Conservation (phyloP, 768 basidiomycete species). For the Russula virescens region DNA sequence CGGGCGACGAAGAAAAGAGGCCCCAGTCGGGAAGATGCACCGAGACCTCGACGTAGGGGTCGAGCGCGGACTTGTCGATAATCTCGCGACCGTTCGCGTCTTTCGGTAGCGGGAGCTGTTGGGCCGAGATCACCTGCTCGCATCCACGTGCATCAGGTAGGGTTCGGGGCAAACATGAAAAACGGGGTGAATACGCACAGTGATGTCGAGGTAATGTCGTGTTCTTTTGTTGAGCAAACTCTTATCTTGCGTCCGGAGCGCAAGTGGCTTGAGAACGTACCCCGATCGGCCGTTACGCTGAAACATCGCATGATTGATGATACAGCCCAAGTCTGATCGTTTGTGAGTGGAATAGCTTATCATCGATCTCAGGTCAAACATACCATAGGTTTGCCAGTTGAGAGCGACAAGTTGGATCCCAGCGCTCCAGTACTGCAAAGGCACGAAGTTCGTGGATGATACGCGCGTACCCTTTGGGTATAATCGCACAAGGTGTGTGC, state of each 20-base stretch:
- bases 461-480: slow-evolving; percentile 85
- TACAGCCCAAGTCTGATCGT: slow-evolving; percentile 70
- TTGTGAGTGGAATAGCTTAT: slow-evolving; percentile 4
- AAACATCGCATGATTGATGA: slow-evolving; percentile 96
- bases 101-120: slow-evolving; percentile 76
- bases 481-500: slow-evolving; percentile 72
- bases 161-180: neutral
- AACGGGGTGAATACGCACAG: slow-evolving; percentile 35
- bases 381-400: slow-evolving; percentile 97
- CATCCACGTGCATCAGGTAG: neutral
- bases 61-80: slow-evolving; percentile 47
- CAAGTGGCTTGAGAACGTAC: slow-evolving; percentile 83
- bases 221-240: slow-evolving; percentile 48
- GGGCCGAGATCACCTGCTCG: slow-evolving; percentile 70
- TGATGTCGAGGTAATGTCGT: slow-evolving; percentile 58
- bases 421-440: slow-evolving; percentile 83
- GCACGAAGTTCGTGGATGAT: slow-evolving; percentile 81
- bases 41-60: slow-evolving; percentile 80
- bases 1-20: slow-evolving; percentile 30
- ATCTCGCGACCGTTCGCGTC: slow-evolving; percentile 59
- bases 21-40: slow-evolving; percentile 73
- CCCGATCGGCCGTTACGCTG: slow-evolving; percentile 82
- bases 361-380: slow-evolving; percentile 26
- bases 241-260: slow-evolving; percentile 62
- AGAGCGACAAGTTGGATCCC: slow-evolving; percentile 89